A percentile compares a stretch with the other conserved stretches of the same genome.
These are phyloP conservation scores for Rhodotorula toruloides DNA, from an alignment of 768 basidiomycete genomes.

Conservation along the genomic window DNA sequence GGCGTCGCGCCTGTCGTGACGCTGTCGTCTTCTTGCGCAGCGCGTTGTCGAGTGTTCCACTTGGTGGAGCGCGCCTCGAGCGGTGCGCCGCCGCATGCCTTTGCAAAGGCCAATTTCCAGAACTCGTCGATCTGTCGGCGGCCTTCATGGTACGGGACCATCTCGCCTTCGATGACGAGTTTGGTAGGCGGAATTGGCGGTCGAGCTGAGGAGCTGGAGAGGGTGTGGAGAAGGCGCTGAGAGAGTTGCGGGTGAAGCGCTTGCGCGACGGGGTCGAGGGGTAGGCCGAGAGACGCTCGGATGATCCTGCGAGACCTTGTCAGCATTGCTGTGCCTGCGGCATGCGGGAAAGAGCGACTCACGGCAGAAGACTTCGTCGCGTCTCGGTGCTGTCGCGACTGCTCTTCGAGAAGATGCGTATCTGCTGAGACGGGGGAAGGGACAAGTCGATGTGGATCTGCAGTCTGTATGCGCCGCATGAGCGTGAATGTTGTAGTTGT, in stretches of 20 bases:
- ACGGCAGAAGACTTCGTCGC: conserved; percentile 47
- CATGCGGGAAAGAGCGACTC: background rate
- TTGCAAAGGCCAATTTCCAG: conserved; percentile 39
- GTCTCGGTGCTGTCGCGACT: conserved; percentile 75
- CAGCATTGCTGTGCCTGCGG: no score
- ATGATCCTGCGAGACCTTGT: conserved; percentile 57
- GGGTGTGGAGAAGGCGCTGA: background rate
- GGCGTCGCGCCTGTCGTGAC: conserved; percentile 19
- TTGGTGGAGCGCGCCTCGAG: background rate
- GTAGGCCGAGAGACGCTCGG: conserved; percentile 57
- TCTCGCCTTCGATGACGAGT: conserved; percentile 72
- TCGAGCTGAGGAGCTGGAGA: background rate
- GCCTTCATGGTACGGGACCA: conserved; percentile 71
- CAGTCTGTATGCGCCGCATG: conserved; percentile 49
- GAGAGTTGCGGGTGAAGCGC: background rate
- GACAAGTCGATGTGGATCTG: conserved; percentile 73
- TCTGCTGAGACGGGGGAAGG: conserved; percentile 49
- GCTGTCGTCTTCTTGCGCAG: conserved; percentile 15
- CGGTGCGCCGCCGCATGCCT: background rate
- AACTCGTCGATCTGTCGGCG: conserved; percentile 63
- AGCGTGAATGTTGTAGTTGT: background rate
- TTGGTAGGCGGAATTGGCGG: background rate
- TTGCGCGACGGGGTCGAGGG: conserved; percentile 12
- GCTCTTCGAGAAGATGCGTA: conserved; percentile 84
- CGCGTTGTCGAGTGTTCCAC: no score